These are phyloP conservation scores for Aspergillus fumigatiaffinis DNA, from an alignment of 2,329 filamentous ascomycete species.

Conservation along the genomic window DNA sequence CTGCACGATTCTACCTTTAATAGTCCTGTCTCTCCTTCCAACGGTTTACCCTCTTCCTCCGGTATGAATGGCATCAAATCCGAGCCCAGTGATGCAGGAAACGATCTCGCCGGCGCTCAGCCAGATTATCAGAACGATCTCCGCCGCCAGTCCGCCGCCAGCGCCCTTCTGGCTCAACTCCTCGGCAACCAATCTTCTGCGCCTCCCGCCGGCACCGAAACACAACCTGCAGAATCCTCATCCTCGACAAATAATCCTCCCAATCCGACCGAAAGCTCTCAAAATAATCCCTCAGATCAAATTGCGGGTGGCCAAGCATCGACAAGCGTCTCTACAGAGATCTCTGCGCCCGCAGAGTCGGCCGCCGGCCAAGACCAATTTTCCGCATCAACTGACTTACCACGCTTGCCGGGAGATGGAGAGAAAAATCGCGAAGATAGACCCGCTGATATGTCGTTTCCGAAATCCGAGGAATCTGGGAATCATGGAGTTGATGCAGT, in stretches of 20 bases:
- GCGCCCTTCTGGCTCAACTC: slow-evolving; percentile 40
- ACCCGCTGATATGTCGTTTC: slow-evolving; percentile 5
- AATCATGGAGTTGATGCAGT: neutral
- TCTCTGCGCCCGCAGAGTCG: neutral
- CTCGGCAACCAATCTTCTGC: slow-evolving; percentile 33
- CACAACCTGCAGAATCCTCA: slow-evolving; percentile 5
- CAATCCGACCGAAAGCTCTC: neutral
- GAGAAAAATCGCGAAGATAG: slow-evolving; percentile 11
- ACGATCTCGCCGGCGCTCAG: slow-evolving; percentile 18
- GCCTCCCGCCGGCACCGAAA: slow-evolving; percentile 17
- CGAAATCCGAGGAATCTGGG: slow-evolving; percentile 7
- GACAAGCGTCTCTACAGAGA: neutral
- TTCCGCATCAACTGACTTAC: neutral
- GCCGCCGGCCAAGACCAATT: slow-evolving; percentile 6
- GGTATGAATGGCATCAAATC: slow-evolving; percentile 28
- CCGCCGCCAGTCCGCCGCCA: slow-evolving; percentile 39
- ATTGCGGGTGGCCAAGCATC: neutral
- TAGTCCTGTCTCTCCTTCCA: slow-evolving; percentile 19
- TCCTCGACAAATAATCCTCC: neutral
- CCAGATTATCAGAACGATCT: slow-evolving; percentile 25
- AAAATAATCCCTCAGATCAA: neutral
- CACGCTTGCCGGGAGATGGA: slow-evolving; percentile 4
- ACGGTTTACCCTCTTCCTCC: slow-evolving; percentile 26
- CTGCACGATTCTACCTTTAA: slow-evolving; percentile 35
- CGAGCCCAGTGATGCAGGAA: slow-evolving; percentile 23